Base-by-base conservation (phyloP, 306 rosid genomes). In the Geum urbanum region DNA sequence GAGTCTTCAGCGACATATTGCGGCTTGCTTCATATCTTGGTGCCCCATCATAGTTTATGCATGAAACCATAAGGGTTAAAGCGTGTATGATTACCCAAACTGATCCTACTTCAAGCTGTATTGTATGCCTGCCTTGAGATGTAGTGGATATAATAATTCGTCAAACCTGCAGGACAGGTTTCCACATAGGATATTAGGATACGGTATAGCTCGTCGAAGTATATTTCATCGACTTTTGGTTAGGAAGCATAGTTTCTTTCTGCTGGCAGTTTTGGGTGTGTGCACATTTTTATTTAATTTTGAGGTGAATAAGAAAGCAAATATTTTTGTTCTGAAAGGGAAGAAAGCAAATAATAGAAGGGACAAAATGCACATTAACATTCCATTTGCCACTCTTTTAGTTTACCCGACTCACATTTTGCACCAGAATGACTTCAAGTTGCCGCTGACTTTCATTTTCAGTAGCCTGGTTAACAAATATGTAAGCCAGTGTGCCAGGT, bases 21-120 rank as follows among this genome's bases (percentile, higher is more conserved):
- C 88, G 96, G 57, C 98, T 94, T 63, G 98, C 98, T 52, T 94
- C 98, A 1, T 94, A 90, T 73, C 97, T 94, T 63, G 98, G 98
- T 72, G 98, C 98, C 50, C 98, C 98, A 37, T 94, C 98, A 44
- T 94, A 91, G 75, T 24, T 71, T 3, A 64, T 22, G 12, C 18
- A 15, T 19, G 0, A 4, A 5, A 16, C 64, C 32, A 16, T 7
- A 70, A 10, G 24, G 64, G 8, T 55, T 9, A 14, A 8, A 55
- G 32, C 0, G 6, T n/a, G 45, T 61, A 40, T 43, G 4, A 47
- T 61, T 1, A 11, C 27, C 48, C 2, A 4, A 39, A 39, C 47
- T 5, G 4, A 35, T 59, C 37, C 24, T 14, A n/a, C 47, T 40
- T 61, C 16, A 0, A 9, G 13, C 4, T 61, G 48, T 40, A 16